Evolutionary conservation across 2,329 filamentous ascomycete genomes (phyloP).

Genomic region (Colletotrichum sp.): DNA sequence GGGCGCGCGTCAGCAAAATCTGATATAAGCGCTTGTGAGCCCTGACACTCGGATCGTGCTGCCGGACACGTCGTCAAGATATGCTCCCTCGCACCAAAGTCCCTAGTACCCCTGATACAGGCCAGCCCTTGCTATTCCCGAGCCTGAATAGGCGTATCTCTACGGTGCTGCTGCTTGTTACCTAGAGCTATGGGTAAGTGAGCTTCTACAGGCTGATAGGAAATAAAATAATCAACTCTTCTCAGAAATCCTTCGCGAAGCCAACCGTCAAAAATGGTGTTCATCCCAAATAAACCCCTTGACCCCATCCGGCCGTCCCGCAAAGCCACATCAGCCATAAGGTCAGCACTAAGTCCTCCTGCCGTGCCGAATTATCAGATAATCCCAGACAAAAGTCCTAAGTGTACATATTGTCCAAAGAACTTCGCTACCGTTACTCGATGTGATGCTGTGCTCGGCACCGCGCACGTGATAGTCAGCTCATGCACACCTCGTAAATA

Average conservation of each 20-base stretch:
- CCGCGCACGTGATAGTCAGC: background rate
- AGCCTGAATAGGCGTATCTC: accelerated
- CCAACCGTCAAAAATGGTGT: background rate
- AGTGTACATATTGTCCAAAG: background rate
- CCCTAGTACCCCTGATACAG: background rate
- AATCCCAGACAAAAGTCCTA: background rate
- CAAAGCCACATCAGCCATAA: background rate
- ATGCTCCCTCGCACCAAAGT: background rate
- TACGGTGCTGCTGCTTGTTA: background rate
- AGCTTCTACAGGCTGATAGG: too few relatives aligned
- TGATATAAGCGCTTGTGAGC: conserved; percentile 1
- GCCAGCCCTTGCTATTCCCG: background rate
- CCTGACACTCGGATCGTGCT: background rate
- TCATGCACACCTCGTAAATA: background rate
- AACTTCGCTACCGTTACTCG: background rate
- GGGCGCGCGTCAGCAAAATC: background rate
- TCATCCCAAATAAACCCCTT: background rate
- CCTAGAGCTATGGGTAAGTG: too few relatives aligned
- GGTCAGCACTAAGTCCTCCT: background rate
- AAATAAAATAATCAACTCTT: background rate
- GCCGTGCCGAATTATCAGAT: background rate
- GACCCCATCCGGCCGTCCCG: background rate
- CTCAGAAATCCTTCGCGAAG: background rate
- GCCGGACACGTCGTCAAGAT: background rate
- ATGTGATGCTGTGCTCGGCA: background rate